Evolutionary conservation across 2,329 filamentous ascomycete species (phyloP).

Genomic region (Fusarium robinianum): DNA sequence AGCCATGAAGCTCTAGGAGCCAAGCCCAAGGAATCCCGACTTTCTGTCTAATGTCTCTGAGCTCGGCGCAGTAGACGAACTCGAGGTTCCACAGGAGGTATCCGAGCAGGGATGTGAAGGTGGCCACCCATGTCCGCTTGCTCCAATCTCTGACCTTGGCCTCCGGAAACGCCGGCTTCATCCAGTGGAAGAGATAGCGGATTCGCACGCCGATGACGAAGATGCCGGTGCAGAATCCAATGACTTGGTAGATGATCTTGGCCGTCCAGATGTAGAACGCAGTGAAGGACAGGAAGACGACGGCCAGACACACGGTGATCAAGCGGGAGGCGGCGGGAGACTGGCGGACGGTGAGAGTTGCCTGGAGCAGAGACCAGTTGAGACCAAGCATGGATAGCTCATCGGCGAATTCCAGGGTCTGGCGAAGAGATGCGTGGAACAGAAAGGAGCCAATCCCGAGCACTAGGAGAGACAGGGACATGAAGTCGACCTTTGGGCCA

Average conservation of each 20-base stretch:
- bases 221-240: conserved; percentile 44
- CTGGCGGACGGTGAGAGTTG: conserved; percentile 51
- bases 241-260: conserved; percentile 50
- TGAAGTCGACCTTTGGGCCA: conserved; percentile 44
- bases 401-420: conserved; percentile 53
- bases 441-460: conserved; percentile 49
- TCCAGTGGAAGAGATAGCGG: conserved; percentile 42
- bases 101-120: conserved; percentile 46
- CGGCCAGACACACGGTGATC: conserved; percentile 46
- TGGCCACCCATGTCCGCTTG: conserved; percentile 36
- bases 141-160: conserved; percentile 35
- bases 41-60: conserved; percentile 49
- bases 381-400: conserved; percentile 64
- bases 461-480: conserved; percentile 47
- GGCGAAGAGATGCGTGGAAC: conserved; percentile 52
- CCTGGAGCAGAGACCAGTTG: conserved; percentile 56
- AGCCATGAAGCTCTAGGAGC: conserved; percentile 63
- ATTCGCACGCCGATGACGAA: conserved; percentile 41
- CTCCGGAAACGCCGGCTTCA: conserved; percentile 36
- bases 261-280: conserved; percentile 49
- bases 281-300: conserved; percentile 48
- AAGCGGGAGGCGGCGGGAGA: conserved; percentile 39
- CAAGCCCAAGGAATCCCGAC: conserved; percentile 61
- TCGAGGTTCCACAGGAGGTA: conserved; percentile 64
- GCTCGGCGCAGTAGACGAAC: conserved; percentile 53